Base-by-base conservation (phyloP, 805 yeast species). In the Saccharomycopsis javanensis region DNA sequence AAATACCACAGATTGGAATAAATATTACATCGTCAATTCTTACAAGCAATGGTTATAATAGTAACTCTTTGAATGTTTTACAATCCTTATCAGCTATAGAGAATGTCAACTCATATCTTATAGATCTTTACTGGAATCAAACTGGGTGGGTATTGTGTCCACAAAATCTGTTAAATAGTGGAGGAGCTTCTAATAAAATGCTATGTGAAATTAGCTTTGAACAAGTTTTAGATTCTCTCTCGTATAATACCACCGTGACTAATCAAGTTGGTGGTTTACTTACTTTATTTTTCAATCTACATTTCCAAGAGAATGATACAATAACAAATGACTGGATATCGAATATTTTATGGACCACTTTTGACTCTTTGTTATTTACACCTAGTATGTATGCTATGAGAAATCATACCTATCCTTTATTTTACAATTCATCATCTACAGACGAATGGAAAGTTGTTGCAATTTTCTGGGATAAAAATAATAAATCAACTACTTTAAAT, bases 141-240 rank as follows among this genome's bases (percentile, higher is more conserved):
- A 51, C 60, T 10, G 61, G 57, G 50, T 80, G 83, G 84, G 83
- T 79, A 65, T 66, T 80, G 23, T 81, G 85, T 61, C 85, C 85
- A 1, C 48, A 42, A 42, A n/a, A 42, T 20, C 18, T 8, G 23
- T 2, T 23, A 7, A 23, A 11, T 15, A 4, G 10, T 31, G 11
- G 13, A 7, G 35, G 28, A 7, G 23, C 3, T n/a, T 42, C n/a
- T 20, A n/a, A 42, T 11, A 1, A 20, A 10, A 20, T n/a, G 8
- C 28, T 5, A 20, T 42, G 48, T 20, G 28, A 42, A 20, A 23
- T 42, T 16, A 23, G 28, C 15, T 42, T 42, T 20, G 15, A 42
- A n/a, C 48, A 42, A 11, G 48, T 42, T 8, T 23, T 42, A 7
- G 48, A 42, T 4, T 42, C 48, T 7, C 48, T 42, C 23, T 42